Evolutionary conservation across 371 early-diverging fungal genomes (phyloP), one percentile per base, ranked within the genome.

Genomic region (Synchytrium microbalum): DNA sequence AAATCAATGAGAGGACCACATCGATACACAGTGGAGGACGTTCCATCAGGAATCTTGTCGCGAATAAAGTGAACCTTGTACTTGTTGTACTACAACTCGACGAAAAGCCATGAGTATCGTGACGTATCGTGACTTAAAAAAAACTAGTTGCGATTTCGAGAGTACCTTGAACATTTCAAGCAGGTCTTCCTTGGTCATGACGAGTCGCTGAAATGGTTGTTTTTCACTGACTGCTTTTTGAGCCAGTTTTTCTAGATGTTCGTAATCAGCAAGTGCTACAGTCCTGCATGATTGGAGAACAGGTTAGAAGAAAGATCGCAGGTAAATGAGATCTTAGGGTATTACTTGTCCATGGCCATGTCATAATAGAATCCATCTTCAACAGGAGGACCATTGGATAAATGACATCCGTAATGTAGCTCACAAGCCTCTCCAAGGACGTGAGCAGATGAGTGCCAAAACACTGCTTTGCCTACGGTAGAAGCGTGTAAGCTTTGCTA

Each of bases 141-240:
- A 63, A 2, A 65, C 55, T 30, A 77, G 75, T 25, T 71, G 69
- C 59, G 70, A 69, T 51, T n/a, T n/a, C n/a, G n/a, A 28, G 24
- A 13, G 23, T 24, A 28, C 32, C 59, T 59, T 59, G 59, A 59
- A 32, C 59, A 30, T 59, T 29, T 59, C 59, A 23, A 59, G 33
- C 13, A 59, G 33, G 26, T 64, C 33, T 52, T 65, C 64, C 14
- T 99, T 99, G 60, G 85, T 79, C 60, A 95, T 67, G 16, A 88
- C 86, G 65, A 95, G 79, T 62, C 98, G 92, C 70, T 91, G 89
- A 72, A 99, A 99, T 26, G 86, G 87, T 72, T 95, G 94, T 83
- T 97, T 96, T 72, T 96, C 98, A 78, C 93, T 93, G 71, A 93
- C 87, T 52, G 92, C 89, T 68, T 85, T 87, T 67, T 83, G 84